Evolutionary conservation across 192 early-diverging fungal genomes (phyloP), one percentile per base, ranked within the genome.

Genomic region (Jimgerdemannia flammicorona): DNA sequence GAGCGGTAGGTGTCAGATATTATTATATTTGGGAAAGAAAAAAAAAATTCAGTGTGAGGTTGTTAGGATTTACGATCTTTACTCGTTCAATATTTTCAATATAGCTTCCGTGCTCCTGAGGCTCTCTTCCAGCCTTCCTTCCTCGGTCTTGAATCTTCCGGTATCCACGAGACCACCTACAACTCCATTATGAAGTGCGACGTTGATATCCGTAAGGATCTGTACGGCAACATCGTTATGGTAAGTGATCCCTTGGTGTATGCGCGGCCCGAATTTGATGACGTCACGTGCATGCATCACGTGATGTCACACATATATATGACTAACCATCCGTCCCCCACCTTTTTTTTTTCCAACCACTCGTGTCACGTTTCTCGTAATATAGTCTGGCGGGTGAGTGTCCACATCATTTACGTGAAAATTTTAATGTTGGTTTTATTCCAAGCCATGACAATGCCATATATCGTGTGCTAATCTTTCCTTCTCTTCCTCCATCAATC

Each of bases 101-200:
- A 44, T 67, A 84, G 85, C 80, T 99, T 97, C 93, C 93, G 94
- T 89, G 93, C 92, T 83, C 96, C 96, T 77, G 97, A 99, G 85
- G 93, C 95, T 72, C 91, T 99, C 82, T 98, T 99, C 95, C 95
- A 98, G 85, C 98, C 98, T 74, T 92, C 88, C 65, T 86, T 96
- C 88, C 77, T 98, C 65, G 96, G 96, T 84, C 87, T 94, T 77
- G 95, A 97, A 84, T 86, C 94, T 72, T 87, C 87, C 69, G 96
- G 96, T 87, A 96, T 99, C 84, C 97, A 98, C 86, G 96, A 97
- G 88, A 96, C 93, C 75, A 95, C 95, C 77, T 97, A 93, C 90
- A 95, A 95, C 88, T 95, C 94, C 64, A 97, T 97, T 90, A 95
- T 95, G 94, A 95, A 95, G 90, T 95, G 95, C 84, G 96, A 98